phyloP scores from a whole-genome alignment of 2,329 filamentous ascomycete species.

The Fusarium palustre region DNA sequence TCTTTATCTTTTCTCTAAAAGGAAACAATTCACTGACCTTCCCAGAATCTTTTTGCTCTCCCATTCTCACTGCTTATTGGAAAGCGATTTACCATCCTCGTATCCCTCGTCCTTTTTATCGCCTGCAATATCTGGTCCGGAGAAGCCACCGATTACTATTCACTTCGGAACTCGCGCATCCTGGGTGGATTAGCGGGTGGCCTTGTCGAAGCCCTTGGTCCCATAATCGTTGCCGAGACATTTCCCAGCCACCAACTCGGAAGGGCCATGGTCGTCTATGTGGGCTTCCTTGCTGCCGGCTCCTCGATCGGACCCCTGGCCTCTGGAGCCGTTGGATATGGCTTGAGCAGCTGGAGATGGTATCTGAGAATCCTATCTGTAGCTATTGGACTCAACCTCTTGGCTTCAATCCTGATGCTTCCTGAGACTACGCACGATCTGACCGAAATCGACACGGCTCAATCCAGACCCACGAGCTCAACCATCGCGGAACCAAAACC shows the following conservation, averaged over 20 bases:
- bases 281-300: conserved; percentile 6
- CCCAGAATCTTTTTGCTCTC: conserved; percentile 8
- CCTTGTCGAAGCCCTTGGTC: conserved; percentile 11
- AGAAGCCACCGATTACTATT: background rate
- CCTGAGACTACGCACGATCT: conserved; percentile 5
- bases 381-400: background rate
- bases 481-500: background rate
- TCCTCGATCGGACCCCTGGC: conserved; percentile 7
- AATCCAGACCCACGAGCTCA: too few relatives aligned
- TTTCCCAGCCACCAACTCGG: background rate
- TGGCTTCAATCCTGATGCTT: conserved; percentile 4
- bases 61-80: background rate
- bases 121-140: conserved; percentile 14
- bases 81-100: conserved; percentile 1
- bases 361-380: conserved; percentile 9
- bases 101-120: conserved; percentile 1
- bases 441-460: background rate
- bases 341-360: conserved; percentile 11
- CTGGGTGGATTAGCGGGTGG: conserved; percentile 12
- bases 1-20: too few relatives aligned
- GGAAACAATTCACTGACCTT: background rate
- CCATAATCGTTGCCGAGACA: conserved; percentile 17
- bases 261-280: conserved; percentile 12
- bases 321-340: background rate
- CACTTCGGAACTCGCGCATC: conserved; percentile 1